Evolutionary conservation across 495 filamentous ascomycete species (phyloP), one percentile per base, ranked within the genome.

Genomic region (Cenococcum geophilum): DNA sequence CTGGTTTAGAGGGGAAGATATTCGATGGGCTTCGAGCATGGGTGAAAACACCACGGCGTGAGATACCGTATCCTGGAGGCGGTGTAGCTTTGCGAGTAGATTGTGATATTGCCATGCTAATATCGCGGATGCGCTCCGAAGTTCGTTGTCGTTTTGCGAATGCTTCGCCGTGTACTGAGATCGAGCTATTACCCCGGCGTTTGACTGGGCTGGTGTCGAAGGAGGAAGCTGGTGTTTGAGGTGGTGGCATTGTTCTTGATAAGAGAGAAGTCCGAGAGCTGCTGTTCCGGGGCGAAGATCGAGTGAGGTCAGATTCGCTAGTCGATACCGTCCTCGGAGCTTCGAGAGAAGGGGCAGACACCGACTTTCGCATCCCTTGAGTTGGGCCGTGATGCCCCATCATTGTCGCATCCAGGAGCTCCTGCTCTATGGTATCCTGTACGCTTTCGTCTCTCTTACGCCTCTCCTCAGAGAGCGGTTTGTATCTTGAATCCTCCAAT

Each of bases 401-500:
- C 27, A 32, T 32, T 32, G 27, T 32, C 6, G 6, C 27, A 32
- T 32, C 27, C 27, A 32, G 6, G 27, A 32, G 27, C 27, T 32
- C 6, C 27, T 32, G 27, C 10, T 55, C 18, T 22, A 40, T 22
- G 34, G 16, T 14, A 20, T 56, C 34, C 5, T n/a, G 37, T 12
- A 25, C 23, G 37, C 16, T 56, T 37, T 23, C 37, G 4, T 62
- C 43, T 53, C 12, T 25, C 45, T 27, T 45, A 34, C 11, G 10
- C 35, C 16, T 14, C 27, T 8, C 18, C 45, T 58, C 42, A 20
- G 37, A 22, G 1, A 47, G 37, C 25, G 21, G 8, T 18, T 56
- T 27, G 43, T 50, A 71, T 8, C 55, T 52, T 12, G 49, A 23
- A 51, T 73, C 71, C n/a, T 57, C 35, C 66, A 73, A 34, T 21